Base-by-base conservation (phyloP, 371 early-diverging fungal genomes). In the Scutellospora calospora region DNA sequence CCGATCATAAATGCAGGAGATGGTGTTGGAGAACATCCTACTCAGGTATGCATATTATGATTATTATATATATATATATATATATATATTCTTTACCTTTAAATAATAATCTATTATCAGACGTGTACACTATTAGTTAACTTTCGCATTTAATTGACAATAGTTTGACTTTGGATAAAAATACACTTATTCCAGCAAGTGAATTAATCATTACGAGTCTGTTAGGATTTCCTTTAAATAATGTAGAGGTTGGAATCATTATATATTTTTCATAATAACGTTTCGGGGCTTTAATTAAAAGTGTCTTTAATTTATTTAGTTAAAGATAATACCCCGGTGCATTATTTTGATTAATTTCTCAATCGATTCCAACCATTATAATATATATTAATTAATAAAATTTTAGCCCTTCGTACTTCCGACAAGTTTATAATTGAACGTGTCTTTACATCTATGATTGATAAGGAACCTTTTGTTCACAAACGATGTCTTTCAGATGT, bases 21-120 rank as follows among this genome's bases (percentile, higher is more conserved):
- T 85, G 99, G 99, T 82, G 90, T 93, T 72, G 98, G 99, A 59
- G 99, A 98, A 89, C 99, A 99, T 87, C 99, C 99, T 38, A 96
- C 97, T 25, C 99, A 98, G 80, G 85, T 81, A 85, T 59, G 35
- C n/a, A n/a, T n/a, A n/a, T n/a, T n/a, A n/a, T n/a, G n/a, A n/a
- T n/a, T n/a, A n/a, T n/a, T n/a, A n/a, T n/a, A n/a, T n/a, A n/a
- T n/a, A n/a, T n/a, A n/a, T n/a, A n/a, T n/a, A n/a, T n/a, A n/a
- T n/a, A n/a, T n/a, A n/a, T n/a, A n/a, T n/a, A n/a, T n/a, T n/a
- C n/a, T n/a, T n/a, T n/a, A n/a, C n/a, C n/a, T n/a, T n/a, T n/a
- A n/a, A n/a, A n/a, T n/a, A n/a, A n/a, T n/a, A n/a, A n/a, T n/a
- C n/a, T n/a, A n/a, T n/a, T n/a, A n/a, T n/a, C n/a, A n/a, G n/a